Conservation (phyloP, 208 protist species). For the Trypanosoma congolense region DNA sequence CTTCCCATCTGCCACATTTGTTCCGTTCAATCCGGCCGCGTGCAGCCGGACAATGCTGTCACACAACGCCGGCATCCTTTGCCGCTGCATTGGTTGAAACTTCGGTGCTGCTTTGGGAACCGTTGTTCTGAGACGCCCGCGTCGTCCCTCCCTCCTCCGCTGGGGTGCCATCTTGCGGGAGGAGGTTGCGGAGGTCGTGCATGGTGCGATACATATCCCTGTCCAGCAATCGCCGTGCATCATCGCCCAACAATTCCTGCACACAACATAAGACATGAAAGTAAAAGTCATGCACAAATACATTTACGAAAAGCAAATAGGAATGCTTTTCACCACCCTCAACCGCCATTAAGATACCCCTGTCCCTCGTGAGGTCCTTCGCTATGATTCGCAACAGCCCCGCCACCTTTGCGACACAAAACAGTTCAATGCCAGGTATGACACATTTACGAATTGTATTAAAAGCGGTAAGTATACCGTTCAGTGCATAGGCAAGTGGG, state of each 20-base stretch:
- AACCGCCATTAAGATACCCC: slow-evolving; percentile 52
- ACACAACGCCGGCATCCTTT: too few relatives aligned
- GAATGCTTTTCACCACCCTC: slow-evolving; percentile 36
- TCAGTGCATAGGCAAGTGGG: slow-evolving; percentile 79
- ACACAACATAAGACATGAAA: slow-evolving; percentile 52
- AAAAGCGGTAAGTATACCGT: slow-evolving; percentile 66
- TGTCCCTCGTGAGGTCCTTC: slow-evolving; percentile 53
- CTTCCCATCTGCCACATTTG: too few relatives aligned
- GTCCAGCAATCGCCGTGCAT: slow-evolving; percentile 25
- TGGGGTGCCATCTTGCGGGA: slow-evolving; percentile 1
- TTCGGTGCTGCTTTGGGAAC: too few relatives aligned
- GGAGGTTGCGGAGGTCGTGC: slow-evolving; percentile 22
- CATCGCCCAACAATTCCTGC: slow-evolving; percentile 29
- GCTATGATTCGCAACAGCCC: slow-evolving; percentile 42
- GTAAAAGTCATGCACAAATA: slow-evolving; percentile 60
- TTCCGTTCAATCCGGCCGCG: too few relatives aligned
- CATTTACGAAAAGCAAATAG: slow-evolving; percentile 49
- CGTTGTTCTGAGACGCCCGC: too few relatives aligned
- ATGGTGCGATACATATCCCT: slow-evolving; percentile 20
- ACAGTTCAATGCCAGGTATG: slow-evolving; percentile 43
- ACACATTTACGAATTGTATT: slow-evolving; percentile 75
- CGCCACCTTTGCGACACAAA: slow-evolving; percentile 41
- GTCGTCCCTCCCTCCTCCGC: too few relatives aligned
- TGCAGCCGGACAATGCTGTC: too few relatives aligned
- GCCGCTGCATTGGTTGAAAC: too few relatives aligned